Base-by-base conservation (phyloP, 345 rosid species). In the Eutrema heterophyllum region DNA sequence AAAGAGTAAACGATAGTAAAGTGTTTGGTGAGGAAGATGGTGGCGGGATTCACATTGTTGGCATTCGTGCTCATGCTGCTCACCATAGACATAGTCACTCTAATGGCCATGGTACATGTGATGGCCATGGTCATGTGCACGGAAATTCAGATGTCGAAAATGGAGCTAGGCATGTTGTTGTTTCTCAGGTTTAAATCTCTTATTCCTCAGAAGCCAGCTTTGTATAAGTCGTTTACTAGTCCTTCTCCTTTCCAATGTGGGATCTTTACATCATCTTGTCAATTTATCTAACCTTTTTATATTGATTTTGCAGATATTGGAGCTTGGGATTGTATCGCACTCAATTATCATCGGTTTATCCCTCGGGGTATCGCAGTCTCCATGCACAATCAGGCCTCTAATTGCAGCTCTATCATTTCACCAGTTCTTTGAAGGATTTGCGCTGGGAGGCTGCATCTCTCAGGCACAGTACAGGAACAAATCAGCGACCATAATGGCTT, bases 351-450 rank as follows among this genome's bases (percentile, higher is more conserved):
- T 95, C 12, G 99, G 99, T n/a, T 29, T 90, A 68, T 95, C 99
- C 0, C 84, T 92, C 0, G 99, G 98, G 12, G 96, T 88, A 21
- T 88, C 97, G 0, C 83, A 85, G 59, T 87, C 92, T 74, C 92
- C 96, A 0, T 87, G 96, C 71, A 90, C 96, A 0, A 86, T 95
- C 71, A 73, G 91, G 60, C 99, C 99, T 7, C 81, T 89, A 16
- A 86, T 90, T 8, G 97, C 92, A 8, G 99, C 99, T 18, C 77
- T 92, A 54, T 88, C 97, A 7, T 95, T 89, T 73, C 98, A 95
- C 78, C 99, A 92, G 41, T 90, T 95, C 86, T 95, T 95, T 30
- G 99, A 95, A 85, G 99, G 98, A 16, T 85, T 92, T 55, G 98
- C 98, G 2, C 88, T 92, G 0, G 98, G 96, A 36, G 99, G 99